These are phyloP conservation scores for Tetracladium marchalianum DNA, from an alignment of 495 filamentous ascomycete species.

Conservation along the genomic window DNA sequence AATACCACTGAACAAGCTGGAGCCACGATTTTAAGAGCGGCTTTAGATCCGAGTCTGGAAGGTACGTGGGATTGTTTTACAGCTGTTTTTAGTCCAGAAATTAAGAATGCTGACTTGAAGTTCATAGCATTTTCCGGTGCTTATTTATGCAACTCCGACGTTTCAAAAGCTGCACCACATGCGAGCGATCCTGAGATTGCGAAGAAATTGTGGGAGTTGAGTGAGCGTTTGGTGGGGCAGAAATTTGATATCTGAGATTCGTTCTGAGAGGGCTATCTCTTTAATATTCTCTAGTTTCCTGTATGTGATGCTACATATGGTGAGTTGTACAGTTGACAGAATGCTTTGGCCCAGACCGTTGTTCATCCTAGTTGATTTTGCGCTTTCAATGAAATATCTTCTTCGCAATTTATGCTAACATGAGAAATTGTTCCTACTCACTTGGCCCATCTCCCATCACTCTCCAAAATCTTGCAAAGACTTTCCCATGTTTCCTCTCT, in stretches of 20 bases:
- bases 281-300: too few relatives aligned
- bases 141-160: slow-evolving; percentile 3
- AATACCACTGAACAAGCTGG: slow-evolving; percentile 2
- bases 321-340: too few relatives aligned
- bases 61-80: not conserved
- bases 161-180: not conserved
- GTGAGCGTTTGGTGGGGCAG: slow-evolving; percentile 13
- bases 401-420: too few relatives aligned
- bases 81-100: not conserved
- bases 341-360: too few relatives aligned
- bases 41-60: slow-evolving; percentile 13
- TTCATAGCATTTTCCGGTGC: not conserved
- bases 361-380: too few relatives aligned
- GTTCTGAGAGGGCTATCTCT: too few relatives aligned
- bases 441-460: too few relatives aligned
- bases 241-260: slow-evolving; percentile 6
- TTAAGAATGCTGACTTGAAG: not conserved
- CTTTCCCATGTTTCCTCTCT: too few relatives aligned
- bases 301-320: too few relatives aligned
- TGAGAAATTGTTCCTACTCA: too few relatives aligned
- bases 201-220: slow-evolving; percentile 11
- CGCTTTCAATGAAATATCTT: too few relatives aligned
- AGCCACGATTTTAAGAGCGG: slow-evolving; percentile 13
- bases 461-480: too few relatives aligned
- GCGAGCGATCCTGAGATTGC: slow-evolving; percentile 1